phyloP scores from a whole-genome alignment of 2,329 filamentous ascomycete species.

The Dothideomycetes sp. region DNA sequence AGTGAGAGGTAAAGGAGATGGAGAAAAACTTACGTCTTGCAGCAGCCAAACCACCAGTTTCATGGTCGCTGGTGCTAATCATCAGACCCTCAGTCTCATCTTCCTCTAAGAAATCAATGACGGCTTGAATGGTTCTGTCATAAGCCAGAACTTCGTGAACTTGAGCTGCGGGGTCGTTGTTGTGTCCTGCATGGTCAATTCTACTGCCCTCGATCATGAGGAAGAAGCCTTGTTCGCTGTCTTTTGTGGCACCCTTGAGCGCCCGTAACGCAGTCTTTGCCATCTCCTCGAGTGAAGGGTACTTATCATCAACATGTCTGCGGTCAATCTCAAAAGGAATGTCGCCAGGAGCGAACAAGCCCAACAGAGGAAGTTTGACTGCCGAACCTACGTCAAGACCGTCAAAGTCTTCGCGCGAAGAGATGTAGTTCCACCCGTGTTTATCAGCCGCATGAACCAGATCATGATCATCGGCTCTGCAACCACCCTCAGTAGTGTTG shows the following conservation, averaged over 20 bases:
- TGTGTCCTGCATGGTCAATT: conserved; percentile 83
- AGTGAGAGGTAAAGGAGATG: not conserved
- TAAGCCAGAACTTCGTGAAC: conserved; percentile 88
- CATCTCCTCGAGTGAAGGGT: conserved; percentile 90
- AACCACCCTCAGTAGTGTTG: conserved; percentile 72
- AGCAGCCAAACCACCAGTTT: conserved; percentile 80
- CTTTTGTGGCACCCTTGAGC: conserved; percentile 68
- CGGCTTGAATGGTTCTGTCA: conserved; percentile 73
- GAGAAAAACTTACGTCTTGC: conserved; percentile 55
- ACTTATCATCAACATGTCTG: conserved; percentile 64
- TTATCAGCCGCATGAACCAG: conserved; percentile 63
- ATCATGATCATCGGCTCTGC: conserved; percentile 69
- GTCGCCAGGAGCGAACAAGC: conserved; percentile 72
- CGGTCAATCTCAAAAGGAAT: conserved; percentile 94
- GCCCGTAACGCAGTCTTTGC: conserved; percentile 69
- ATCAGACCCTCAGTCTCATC: conserved; percentile 68
- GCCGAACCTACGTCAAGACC: conserved; percentile 59
- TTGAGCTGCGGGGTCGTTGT: conserved; percentile 47
- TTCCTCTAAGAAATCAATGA: conserved; percentile 73
- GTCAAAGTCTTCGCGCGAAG: conserved; percentile 67
- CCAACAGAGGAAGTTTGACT: conserved; percentile 71
- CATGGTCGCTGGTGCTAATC: conserved; percentile 88
- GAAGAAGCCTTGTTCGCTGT: conserved; percentile 90
- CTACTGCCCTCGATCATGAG: conserved; percentile 96
- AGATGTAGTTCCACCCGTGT: conserved; percentile 72